These are phyloP conservation scores for Castanea sativa DNA, from an alignment of 306 rosid genomes.

Conservation along the genomic window DNA sequence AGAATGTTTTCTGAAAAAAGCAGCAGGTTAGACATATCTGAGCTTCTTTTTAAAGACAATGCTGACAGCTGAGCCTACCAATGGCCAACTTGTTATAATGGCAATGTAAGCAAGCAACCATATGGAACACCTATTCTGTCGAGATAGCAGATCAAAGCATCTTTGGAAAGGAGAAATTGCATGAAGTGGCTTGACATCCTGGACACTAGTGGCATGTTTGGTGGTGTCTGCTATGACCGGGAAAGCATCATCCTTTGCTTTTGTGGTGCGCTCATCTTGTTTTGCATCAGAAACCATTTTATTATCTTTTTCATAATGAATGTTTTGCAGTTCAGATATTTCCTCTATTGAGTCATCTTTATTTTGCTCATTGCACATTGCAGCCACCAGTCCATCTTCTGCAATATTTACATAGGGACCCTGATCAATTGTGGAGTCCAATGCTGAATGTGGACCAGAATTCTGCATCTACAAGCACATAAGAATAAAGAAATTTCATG, in stretches of 20 bases:
- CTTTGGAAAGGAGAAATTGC: constrained; percentile 41
- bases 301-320: constrained; percentile 13
- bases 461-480: constrained; percentile 38
- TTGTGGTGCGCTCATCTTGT: constrained; percentile 24
- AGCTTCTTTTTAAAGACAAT: constrained; percentile 54
- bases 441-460: constrained; percentile 32
- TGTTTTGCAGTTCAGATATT: constrained; percentile 25
- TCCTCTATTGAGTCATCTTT: constrained; percentile 34
- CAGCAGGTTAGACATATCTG: constrained; percentile 43
- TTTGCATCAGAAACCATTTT: constrained; percentile 28
- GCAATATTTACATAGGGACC: constrained; percentile 76
- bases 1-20: constrained; percentile 32
- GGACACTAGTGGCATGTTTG: constrained; percentile 2
- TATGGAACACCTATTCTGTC: constrained; percentile 52
- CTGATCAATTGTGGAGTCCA: constrained; percentile 61
- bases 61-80: constrained; percentile 68
- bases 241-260: constrained; percentile 24
- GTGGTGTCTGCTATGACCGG: constrained; percentile 17
- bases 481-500: constrained; percentile 28
- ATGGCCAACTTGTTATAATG: constrained; percentile 76
- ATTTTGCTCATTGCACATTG: constrained; percentile 48
- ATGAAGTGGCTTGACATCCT: constrained; percentile 28
- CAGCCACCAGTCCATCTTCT: constrained; percentile 86
- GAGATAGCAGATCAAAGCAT: constrained; percentile 50
- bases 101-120: constrained; percentile 84